Percentiles rank a stretch among this genome's conserved stretches.
Conservation (phyloP, 805 yeast genomes). For the Saccharomycopsis babjevae region DNA sequence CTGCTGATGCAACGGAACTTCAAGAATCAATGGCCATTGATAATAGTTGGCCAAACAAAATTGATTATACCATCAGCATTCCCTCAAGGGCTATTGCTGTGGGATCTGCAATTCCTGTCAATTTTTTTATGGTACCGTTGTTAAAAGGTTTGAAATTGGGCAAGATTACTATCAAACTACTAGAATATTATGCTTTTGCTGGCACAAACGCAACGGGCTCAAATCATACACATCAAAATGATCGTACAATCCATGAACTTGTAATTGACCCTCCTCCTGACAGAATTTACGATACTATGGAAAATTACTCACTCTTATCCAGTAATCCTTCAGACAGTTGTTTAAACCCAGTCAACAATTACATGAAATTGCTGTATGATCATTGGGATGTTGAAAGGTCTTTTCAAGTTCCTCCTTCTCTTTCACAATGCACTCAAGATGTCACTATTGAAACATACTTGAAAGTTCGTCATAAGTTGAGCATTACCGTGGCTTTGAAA, state of each 20-base stretch:
- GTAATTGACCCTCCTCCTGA: conserved; percentile 26
- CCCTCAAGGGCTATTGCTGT: conserved; percentile 87
- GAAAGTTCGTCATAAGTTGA: conserved; percentile 81
- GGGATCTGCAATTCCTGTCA: conserved; percentile 67
- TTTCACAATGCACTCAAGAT: conserved; percentile 78
- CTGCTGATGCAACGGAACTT: conserved; percentile 79
- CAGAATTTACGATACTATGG: conserved; percentile 4
- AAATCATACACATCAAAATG: conserved; percentile 39
- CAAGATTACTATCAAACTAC: conserved; percentile 52
- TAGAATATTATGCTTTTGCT: conserved; percentile 47
- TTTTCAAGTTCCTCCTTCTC: conserved; percentile 59
- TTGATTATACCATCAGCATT: conserved; percentile 77
- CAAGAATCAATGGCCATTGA: conserved; percentile 90
- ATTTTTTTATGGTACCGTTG: conserved; percentile 66
- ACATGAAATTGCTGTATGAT: conserved; percentile 27
- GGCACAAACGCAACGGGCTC: neutral
- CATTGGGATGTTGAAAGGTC: conserved; percentile 64
- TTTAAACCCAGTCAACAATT: conserved; percentile 8
- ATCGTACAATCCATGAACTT: conserved; percentile 47
- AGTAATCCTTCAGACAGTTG: neutral
- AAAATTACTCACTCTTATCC: neutral
- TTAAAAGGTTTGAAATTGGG: conserved; percentile 75
- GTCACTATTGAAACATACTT: conserved; percentile 59
- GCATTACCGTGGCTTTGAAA: conserved; percentile 64
- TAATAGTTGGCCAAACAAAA: conserved; percentile 90